phyloP scores from a whole-genome alignment of 768 basidiomycete genomes.

The Ramaria sp. region DNA sequence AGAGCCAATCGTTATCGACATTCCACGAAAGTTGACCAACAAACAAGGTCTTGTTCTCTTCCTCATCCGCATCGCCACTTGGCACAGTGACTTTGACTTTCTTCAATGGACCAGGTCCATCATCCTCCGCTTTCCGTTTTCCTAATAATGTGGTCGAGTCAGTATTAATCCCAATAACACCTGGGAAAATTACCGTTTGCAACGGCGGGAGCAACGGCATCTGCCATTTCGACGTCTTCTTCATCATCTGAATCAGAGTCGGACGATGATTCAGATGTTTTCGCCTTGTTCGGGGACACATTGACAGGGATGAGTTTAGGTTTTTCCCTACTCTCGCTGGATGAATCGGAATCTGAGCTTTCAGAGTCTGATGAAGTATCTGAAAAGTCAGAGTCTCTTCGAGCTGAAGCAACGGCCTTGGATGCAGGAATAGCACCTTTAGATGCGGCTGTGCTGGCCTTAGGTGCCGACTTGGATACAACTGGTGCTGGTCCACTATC shows the following conservation, averaged over 20 bases:
- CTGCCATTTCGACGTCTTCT: conserved; percentile 51
- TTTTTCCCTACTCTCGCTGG: conserved; percentile 18
- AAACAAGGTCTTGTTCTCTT: conserved; percentile 65
- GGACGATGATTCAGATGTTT: conserved; percentile 14
- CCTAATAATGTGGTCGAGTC: conserved; percentile 22
- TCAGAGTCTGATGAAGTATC: conserved; percentile 12
- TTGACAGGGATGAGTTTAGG: conserved; percentile 17
- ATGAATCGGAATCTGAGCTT: conserved; percentile 16
- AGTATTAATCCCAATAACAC: background rate
- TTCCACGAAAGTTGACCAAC: conserved; percentile 94
- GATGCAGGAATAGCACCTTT: conserved; percentile 22
- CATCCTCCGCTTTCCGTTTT: conserved; percentile 77
- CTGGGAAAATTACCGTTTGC: background rate
- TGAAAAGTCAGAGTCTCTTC: conserved; percentile 15
- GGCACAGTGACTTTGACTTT: conserved; percentile 57
- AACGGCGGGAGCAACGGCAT: conserved; percentile 22
- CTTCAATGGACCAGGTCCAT: conserved; percentile 52
- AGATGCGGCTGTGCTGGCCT: conserved; percentile 26
- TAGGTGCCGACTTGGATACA: conserved; percentile 14
- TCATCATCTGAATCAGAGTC: conserved; percentile 28
- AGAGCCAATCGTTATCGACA: conserved; percentile 92
- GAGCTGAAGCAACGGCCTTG: conserved; percentile 17
- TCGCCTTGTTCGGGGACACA: conserved; percentile 14
- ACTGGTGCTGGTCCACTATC: conserved; percentile 8
- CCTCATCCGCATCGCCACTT: conserved; percentile 38